Percentiles rank a stretch among this genome's conserved stretches.
Conservation (phyloP, 257 asterid species). For the Lycium barbarum region DNA sequence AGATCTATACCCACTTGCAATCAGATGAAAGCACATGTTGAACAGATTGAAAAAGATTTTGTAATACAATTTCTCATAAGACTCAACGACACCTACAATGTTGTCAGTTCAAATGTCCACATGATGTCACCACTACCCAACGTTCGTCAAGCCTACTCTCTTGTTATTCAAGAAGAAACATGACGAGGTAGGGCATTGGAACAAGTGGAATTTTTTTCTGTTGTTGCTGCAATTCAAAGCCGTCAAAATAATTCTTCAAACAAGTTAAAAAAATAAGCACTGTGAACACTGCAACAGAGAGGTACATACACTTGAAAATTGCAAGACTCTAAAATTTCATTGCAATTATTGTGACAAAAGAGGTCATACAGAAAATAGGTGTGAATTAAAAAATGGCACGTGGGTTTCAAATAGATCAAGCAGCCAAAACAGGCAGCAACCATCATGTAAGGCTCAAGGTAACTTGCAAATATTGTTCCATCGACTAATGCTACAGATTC, state of each 20-base stretch:
- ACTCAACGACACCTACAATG: not conserved
- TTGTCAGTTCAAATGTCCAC: not conserved
- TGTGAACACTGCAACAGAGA: not conserved
- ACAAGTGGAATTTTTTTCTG: not conserved
- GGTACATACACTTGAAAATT: not conserved
- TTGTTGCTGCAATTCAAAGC: not conserved
- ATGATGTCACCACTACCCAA: not conserved
- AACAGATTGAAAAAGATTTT: not conserved
- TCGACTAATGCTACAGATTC: not conserved
- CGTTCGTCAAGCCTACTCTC: not conserved
- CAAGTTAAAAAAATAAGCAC: not conserved
- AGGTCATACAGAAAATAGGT: slow-evolving; percentile 3
- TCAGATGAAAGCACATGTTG: not conserved
- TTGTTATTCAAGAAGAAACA: not conserved
- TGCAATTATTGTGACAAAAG: not conserved
- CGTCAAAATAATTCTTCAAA: not conserved
- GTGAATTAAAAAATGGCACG: not conserved
- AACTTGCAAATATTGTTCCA: not conserved
- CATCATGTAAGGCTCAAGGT: no score
- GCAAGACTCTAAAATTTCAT: not conserved
- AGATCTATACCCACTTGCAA: not conserved
- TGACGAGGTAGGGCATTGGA: not conserved
- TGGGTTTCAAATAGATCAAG: not conserved
- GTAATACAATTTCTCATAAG: not conserved
- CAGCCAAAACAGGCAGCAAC: not conserved